phyloP scores from a whole-genome alignment of 768 basidiomycete genomes.

The Cyclocybe aegerita region DNA sequence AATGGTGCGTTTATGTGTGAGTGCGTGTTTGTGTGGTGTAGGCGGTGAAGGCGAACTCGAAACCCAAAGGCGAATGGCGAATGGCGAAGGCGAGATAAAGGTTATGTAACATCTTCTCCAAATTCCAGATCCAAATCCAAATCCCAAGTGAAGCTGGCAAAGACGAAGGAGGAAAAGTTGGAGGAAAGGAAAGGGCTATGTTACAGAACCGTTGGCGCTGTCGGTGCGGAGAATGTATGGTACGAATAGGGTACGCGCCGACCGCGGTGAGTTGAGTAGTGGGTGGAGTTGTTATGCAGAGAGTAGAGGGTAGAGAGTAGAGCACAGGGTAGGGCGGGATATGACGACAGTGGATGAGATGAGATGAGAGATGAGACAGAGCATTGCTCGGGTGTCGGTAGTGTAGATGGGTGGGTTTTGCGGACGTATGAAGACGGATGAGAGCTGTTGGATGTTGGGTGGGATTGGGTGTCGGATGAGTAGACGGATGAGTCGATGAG shows the following conservation, averaged over 20 bases:
- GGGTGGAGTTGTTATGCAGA: not conserved
- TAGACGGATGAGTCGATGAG: not conserved
- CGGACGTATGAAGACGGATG: no score
- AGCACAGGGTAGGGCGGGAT: not conserved
- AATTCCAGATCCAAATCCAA: no score
- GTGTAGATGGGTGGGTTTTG: not conserved
- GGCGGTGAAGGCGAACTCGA: not conserved
- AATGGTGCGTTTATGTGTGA: no score
- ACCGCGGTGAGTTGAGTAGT: not conserved
- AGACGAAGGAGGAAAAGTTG: not conserved
- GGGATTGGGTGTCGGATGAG: no score
- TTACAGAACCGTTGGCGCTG: no score
- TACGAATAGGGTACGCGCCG: not conserved
- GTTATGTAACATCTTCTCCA: no score
- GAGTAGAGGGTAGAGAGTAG: not conserved
- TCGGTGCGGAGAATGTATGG: no score
- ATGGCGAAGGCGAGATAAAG: not conserved
- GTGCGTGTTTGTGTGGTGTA: no score
- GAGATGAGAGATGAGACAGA: not conserved
- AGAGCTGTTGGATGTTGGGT: no score
- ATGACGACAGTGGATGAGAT: not conserved
- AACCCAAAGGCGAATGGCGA: not conserved
- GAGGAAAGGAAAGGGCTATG: not conserved
- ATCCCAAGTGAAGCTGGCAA: not conserved
- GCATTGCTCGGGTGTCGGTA: no score